Percentiles rank a stretch among this genome's conserved stretches.
These are phyloP conservation scores for Penicillium goetzii DNA, from an alignment of 495 filamentous ascomycete species.

Conservation along the genomic window DNA sequence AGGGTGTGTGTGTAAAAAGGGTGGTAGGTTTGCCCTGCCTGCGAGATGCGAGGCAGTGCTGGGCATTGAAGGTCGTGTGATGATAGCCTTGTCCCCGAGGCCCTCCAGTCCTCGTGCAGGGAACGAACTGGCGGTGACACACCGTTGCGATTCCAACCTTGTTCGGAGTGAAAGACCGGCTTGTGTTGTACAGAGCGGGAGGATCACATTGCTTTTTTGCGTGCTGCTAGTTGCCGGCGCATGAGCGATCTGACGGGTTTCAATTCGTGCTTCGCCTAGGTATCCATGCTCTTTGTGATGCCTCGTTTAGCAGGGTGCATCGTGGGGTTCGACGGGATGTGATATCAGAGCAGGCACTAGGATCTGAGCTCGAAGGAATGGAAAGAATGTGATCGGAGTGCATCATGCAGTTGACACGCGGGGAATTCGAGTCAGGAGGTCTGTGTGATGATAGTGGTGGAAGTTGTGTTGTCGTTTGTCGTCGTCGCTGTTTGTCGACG, in stretches of 20 bases:
- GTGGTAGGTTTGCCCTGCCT: slow-evolving; percentile 1
- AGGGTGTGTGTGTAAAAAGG: not conserved
- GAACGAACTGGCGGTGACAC: slow-evolving; percentile 18
- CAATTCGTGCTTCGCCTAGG: slow-evolving; percentile 14
- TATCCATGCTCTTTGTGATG: slow-evolving; percentile 10
- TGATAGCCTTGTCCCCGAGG: slow-evolving; percentile 17
- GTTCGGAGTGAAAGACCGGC: slow-evolving; percentile 6
- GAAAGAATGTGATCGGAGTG: slow-evolving; percentile 4
- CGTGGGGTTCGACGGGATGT: slow-evolving; percentile 1
- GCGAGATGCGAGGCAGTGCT: slow-evolving; percentile 16
- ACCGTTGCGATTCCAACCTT: slow-evolving; percentile 17
- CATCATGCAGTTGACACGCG: slow-evolving; percentile 1
- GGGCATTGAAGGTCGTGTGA: slow-evolving; percentile 25
- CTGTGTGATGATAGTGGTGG: not conserved
- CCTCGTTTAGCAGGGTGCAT: slow-evolving; percentile 1
- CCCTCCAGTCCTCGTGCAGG: slow-evolving; percentile 3
- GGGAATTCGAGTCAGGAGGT: not conserved
- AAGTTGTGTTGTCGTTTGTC: not conserved
- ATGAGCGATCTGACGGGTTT: slow-evolving; percentile 18
- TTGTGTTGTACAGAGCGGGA: slow-evolving; percentile 22
- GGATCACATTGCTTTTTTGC: slow-evolving; percentile 30
- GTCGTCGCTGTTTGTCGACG: not conserved
- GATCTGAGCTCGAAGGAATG: not conserved
- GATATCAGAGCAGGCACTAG: not conserved
- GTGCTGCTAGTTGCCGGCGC: slow-evolving; percentile 25